Base-by-base conservation (phyloP, 345 rosid genomes). In the Citrus sp. region DNA sequence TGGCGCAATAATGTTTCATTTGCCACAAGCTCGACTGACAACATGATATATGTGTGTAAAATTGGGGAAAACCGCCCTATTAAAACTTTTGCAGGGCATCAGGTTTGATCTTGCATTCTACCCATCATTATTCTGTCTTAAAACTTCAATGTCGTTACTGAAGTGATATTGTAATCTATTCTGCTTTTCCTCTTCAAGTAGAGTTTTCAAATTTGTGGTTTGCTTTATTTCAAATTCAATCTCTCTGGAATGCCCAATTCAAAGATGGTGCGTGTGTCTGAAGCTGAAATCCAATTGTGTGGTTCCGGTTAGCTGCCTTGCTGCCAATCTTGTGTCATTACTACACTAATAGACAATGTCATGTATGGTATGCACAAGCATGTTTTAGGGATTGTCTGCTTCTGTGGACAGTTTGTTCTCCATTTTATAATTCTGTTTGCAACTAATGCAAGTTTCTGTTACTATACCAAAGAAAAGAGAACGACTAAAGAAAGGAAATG, bases 1-100 rank as follows among this genome's bases (percentile, higher is more conserved):
- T 97, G 98, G 99, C 95, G 98, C 73, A 94, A 90, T 85, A 93
- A 97, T 87, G 85, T 87, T 72, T 97, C 99, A 54, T 97, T 97
- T 80, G 99, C 98, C 75, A 94, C 99, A 61, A 97, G 99, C 85
- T 94, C 98, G 51, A 92, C 98, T 1, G 98, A 93, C 83, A 83
- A 85, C 81, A 92, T 94, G 96, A 94, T 97, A 81, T 97, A 88
- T 86, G 91, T 97, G 59, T 94, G 99, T 84, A 94, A 91, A 91
- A 91, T 97, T 83, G 98, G 97, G 78, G 98, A 94, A 81, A 86
- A 67, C 46, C 91, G 88, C 58, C 93, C 99, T 28, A 80, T 91
- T 77, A 94, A 89, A 84, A 74, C 85, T 76, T 97, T 97, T 85
- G 91, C 91, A 9, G 99, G 99, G 63, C 99, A 97, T 85, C 90